Percentiles rank a stretch among this genome's conserved stretches.
These are phyloP conservation scores for Gossypium ekmanianum DNA, from an alignment of 345 rosid genomes.

Conservation along the genomic window DNA sequence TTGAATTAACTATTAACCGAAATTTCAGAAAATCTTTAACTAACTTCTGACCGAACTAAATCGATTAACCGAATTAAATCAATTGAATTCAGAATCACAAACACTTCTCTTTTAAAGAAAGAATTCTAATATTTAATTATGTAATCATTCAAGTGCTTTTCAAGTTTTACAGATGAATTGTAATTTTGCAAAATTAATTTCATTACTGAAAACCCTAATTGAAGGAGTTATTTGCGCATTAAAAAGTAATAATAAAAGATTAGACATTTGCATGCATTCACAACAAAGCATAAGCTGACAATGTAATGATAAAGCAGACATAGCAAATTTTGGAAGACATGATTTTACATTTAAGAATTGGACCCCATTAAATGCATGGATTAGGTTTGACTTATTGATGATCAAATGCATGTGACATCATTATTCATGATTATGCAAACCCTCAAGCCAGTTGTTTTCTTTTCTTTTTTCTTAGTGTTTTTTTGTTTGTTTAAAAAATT, in stretches of 20 bases:
- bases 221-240: constrained; percentile 28
- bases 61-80: no score
- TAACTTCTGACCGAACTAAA: no score
- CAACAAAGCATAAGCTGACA: constrained; percentile 11
- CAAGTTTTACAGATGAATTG: no score
- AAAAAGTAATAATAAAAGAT: neutral
- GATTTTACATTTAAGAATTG: constrained; percentile 2
- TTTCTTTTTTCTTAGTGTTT: neutral
- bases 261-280: constrained; percentile 15
- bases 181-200: no score
- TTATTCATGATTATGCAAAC: constrained; percentile 28
- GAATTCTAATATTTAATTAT: no score
- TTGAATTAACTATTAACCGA: no score
- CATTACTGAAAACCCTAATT: constrained; percentile 20
- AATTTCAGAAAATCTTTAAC: no score
- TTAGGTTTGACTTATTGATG: constrained; percentile 44
- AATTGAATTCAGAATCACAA: no score
- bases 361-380: constrained; percentile 33
- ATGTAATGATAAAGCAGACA: neutral
- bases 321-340: neutral
- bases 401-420: constrained; percentile 36
- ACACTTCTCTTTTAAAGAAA: no score
- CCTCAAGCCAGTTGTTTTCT: neutral
- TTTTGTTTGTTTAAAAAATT: neutral
- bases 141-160: no score